Evolutionary conservation across 1,284 basidiomycete species (phyloP).

Genomic region (Sanghuangporus baumii): DNA sequence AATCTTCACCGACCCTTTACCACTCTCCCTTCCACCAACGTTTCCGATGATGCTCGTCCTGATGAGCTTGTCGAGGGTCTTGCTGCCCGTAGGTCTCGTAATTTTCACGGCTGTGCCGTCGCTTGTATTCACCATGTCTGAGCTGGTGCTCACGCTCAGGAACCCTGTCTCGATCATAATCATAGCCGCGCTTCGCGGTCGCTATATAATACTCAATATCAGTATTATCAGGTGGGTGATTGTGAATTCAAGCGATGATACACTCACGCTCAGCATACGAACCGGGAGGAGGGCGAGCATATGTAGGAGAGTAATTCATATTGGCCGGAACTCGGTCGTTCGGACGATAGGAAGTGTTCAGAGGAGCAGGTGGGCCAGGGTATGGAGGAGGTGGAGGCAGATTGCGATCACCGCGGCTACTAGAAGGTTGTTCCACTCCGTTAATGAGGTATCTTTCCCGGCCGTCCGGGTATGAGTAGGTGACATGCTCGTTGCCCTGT

Average conservation of each 20-base stretch:
- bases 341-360: not conserved
- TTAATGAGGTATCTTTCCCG: slow-evolving; percentile 59
- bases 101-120: not conserved
- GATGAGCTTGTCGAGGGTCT: not conserved
- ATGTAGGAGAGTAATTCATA: not conserved
- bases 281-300: not conserved
- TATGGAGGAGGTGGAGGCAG: slow-evolving; percentile 17
- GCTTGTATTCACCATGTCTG: not conserved
- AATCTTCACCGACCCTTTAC: not conserved
- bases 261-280: slow-evolving; percentile 5
- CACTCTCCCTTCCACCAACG: slow-evolving; percentile 14
- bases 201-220: slow-evolving; percentile 5
- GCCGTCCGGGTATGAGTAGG: slow-evolving; percentile 58
- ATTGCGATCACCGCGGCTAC: slow-evolving; percentile 1
- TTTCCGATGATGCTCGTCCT: slow-evolving; percentile 4
- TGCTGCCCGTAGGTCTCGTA: slow-evolving; percentile 4
- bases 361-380: not conserved
- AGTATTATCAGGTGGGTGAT: not conserved
- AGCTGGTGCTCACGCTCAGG: not conserved
- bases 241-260: not conserved
- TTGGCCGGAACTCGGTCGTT: not conserved
- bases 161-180: slow-evolving; percentile 8
- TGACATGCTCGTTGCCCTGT: slow-evolving; percentile 70
- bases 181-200: slow-evolving; percentile 1
- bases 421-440: slow-evolving; percentile 54